A percentile compares a stretch with the other conserved stretches of the same genome.
phyloP scores from a whole-genome alignment of 2,329 filamentous ascomycete species.

The Ophiosphaerella narmari region DNA sequence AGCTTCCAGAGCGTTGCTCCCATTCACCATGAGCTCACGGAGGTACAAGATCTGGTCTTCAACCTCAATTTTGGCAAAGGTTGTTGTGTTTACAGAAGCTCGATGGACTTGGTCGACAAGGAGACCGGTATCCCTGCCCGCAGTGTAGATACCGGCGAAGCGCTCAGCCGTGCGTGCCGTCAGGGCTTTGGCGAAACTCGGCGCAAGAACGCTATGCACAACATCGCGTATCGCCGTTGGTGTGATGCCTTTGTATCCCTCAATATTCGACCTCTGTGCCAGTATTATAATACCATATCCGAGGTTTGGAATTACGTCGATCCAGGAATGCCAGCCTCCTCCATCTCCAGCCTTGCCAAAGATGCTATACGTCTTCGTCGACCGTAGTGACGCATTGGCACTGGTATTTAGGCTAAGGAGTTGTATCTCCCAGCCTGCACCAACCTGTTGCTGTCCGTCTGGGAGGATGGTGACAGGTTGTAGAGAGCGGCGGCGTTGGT shows the following conservation, averaged over 20 bases:
- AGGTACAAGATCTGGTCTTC: slow-evolving; percentile 33
- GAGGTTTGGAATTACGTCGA: slow-evolving; percentile 35
- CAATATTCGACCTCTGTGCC: slow-evolving; percentile 19
- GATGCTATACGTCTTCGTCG: slow-evolving; percentile 27
- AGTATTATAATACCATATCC: slow-evolving; percentile 37
- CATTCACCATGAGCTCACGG: slow-evolving; percentile 33
- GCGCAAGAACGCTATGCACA: slow-evolving; percentile 30
- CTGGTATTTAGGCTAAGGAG: slow-evolving; percentile 17
- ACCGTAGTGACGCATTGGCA: slow-evolving; percentile 4
- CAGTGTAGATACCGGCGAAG: slow-evolving; percentile 29
- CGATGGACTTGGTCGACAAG: slow-evolving; percentile 19
- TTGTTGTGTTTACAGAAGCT: slow-evolving; percentile 9
- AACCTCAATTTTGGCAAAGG: slow-evolving; percentile 30
- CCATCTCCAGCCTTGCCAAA: slow-evolving; percentile 41
- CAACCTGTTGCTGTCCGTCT: slow-evolving; percentile 35
- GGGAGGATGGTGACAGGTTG: slow-evolving; percentile 26
- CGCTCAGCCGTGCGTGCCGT: slow-evolving; percentile 11
- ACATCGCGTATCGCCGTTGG: slow-evolving; percentile 18
- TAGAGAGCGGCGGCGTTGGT: slow-evolving; percentile 29
- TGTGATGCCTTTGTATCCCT: slow-evolving; percentile 19
- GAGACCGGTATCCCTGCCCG: slow-evolving; percentile 23
- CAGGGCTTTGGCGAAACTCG: slow-evolving; percentile 31
- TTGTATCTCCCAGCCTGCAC: slow-evolving; percentile 38
- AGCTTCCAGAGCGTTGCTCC: slow-evolving; percentile 33
- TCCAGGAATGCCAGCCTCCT: slow-evolving; percentile 39